Conservation (phyloP, 2,329 filamentous ascomycete species). For the Microthyrium microscopicum region DNA sequence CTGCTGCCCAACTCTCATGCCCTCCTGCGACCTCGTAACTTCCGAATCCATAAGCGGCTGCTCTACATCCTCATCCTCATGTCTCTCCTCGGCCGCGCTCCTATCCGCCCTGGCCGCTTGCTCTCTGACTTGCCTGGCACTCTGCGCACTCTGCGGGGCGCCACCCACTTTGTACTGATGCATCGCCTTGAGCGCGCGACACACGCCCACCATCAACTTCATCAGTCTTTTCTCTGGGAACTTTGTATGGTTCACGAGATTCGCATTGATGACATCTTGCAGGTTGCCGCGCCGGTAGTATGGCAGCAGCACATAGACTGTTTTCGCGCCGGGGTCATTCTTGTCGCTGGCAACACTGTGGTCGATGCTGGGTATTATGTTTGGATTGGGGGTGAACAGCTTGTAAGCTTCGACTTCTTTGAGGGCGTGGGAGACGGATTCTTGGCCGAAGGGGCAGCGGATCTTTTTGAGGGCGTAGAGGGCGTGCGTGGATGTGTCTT, state of each 20-base stretch:
- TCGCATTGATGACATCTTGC: constrained; percentile 97
- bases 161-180: constrained; percentile 62
- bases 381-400: constrained; percentile 65
- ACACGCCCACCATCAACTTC: constrained; percentile 76
- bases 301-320: constrained; percentile 87
- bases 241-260: constrained; percentile 80
- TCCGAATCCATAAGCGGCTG: constrained; percentile 72
- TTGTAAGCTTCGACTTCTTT: constrained; percentile 96
- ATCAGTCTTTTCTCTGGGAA: constrained; percentile 83
- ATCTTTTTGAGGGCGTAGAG: constrained; percentile 97
- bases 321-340: constrained; percentile 57
- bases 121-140: constrained; percentile 36
- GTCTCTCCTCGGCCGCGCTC: constrained; percentile 24
- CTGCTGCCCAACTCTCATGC: constrained; percentile 49
- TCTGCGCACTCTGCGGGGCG: constrained; percentile 31
- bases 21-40: constrained; percentile 48
- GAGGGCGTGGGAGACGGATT: constrained; percentile 86
- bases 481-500: constrained; percentile 69
- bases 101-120: constrained; percentile 40
- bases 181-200: constrained; percentile 74
- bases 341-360: constrained; percentile 64
- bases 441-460: constrained; percentile 90
- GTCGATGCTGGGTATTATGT: constrained; percentile 77
- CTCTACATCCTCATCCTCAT: constrained; percentile 23
- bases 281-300: constrained; percentile 93